Conservation (phyloP, 257 asterid genomes). For the Solanum ahanhuiri region DNA sequence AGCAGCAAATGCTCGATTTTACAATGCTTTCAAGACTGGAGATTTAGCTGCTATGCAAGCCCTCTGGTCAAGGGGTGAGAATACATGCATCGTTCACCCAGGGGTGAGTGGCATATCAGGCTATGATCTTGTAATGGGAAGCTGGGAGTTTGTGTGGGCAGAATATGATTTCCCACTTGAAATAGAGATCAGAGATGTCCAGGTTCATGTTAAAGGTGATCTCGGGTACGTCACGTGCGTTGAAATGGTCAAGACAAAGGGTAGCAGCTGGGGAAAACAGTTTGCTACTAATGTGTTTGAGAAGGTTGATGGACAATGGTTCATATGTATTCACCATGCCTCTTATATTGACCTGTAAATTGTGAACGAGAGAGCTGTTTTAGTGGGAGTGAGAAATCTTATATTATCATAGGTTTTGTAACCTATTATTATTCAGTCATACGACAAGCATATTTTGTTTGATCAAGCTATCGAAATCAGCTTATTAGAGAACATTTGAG, state of each 20-base stretch:
- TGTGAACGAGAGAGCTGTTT: neutral
- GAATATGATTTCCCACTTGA: conserved; percentile 88
- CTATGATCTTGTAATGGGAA: conserved; percentile 90
- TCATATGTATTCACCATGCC: conserved; percentile 80
- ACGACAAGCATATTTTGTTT: neutral
- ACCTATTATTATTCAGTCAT: neutral
- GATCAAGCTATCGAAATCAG: neutral
- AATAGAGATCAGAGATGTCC: conserved; percentile 76
- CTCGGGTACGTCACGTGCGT: conserved; percentile 75
- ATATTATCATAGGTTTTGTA: neutral
- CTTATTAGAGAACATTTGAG: neutral
- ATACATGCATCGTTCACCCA: conserved; percentile 87
- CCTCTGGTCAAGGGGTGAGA: conserved; percentile 76
- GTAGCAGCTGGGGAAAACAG: conserved; percentile 94
- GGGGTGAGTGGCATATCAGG: conserved; percentile 98
- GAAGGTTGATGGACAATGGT: conserved; percentile 80
- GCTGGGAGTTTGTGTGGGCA: conserved; percentile 99
- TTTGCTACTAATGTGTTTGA: conserved; percentile 82
- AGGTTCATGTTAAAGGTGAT: conserved; percentile 68
- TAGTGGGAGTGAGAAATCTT: neutral
- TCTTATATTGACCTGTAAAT: conserved; percentile 64
- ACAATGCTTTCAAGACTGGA: conserved; percentile 71
- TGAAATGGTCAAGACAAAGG: conserved; percentile 85
- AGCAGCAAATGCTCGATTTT: conserved; percentile 78
- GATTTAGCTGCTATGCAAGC: conserved; percentile 77